A percentile compares a stretch with the other conserved stretches of the same genome.
These are phyloP conservation scores for Colletotrichum sublineola DNA, from an alignment of 2,329 filamentous ascomycete species.

Conservation along the genomic window DNA sequence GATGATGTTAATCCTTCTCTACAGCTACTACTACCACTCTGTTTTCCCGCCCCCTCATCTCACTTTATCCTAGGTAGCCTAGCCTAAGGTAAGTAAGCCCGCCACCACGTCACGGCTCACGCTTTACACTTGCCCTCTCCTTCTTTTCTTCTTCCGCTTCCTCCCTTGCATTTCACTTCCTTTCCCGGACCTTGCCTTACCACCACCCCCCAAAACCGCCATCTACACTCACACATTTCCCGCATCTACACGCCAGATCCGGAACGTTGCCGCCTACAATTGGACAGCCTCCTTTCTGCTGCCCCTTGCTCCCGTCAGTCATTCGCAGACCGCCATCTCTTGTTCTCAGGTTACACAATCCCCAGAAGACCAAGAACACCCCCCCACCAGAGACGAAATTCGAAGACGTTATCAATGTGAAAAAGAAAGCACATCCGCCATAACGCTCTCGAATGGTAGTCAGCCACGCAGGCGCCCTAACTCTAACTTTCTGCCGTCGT, in stretches of 20 bases:
- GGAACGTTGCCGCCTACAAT: constrained; percentile 2
- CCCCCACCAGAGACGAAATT: not conserved
- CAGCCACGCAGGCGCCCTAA: constrained; percentile 30
- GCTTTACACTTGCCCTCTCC: not conserved
- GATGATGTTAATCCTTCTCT: constrained; percentile 7
- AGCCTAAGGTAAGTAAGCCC: not conserved
- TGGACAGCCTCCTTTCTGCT: not conserved
- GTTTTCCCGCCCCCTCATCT: not conserved
- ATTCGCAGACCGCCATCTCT: constrained; percentile 28
- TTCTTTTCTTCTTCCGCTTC: constrained; percentile 2
- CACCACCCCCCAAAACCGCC: not conserved
- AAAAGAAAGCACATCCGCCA: not conserved
- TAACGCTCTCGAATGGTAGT: constrained; percentile 31
- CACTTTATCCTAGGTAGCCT: not conserved
- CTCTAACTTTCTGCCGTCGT: constrained; percentile 1
- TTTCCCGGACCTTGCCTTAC: not conserved
- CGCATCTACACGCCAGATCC: constrained; percentile 10
- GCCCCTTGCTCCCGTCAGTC: not conserved
- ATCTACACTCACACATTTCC: constrained; percentile 7
- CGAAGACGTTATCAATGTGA: constrained; percentile 7
- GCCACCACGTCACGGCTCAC: not conserved
- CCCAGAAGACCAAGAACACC: not conserved
- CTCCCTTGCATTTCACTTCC: constrained; percentile 12
- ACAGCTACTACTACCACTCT: not conserved
- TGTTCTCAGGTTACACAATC: not conserved